Base-by-base conservation (phyloP, 352 stramenopile genomes). In the Phytophthora multivora region DNA sequence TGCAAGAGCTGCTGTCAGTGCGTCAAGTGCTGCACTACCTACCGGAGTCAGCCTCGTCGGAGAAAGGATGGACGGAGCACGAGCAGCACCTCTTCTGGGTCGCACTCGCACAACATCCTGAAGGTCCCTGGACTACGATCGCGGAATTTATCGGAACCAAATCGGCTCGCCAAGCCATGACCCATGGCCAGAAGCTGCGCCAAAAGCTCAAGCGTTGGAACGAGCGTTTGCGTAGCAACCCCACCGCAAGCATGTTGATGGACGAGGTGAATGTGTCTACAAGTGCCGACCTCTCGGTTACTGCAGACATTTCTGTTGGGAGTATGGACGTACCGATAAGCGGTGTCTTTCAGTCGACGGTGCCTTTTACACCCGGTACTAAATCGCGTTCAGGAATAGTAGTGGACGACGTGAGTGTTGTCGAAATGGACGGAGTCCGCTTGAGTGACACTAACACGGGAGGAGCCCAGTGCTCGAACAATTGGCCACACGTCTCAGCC, bases 191-290 rank as follows among this genome's bases (percentile, higher is more conserved):
- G 58, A 86, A 86, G 35, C 48, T 83, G 41, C 67, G 76, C 0
- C 73, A 86, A 39, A 86, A 86, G 40, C 68, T 83, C 33, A 75
- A 68, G 18, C 73, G 73, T 43, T 81, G 73, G 73, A 69, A 74
- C 11, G 64, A 77, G 21, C 71, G 68, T 35, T 33, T 80, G 11
- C 63, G 71, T 2, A 60, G 55, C 21, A 71, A 71, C 50, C 63
- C 63, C 2, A 57, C 43, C 10, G 46, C 51, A 12, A 71, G 57
- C 12, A 55, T 58, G 57, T 31, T 71, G 5, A 66, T 71, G 57
- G 50, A 71, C 23, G 39, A 38, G 4, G 38, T 63, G n/a, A 53
- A 30, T 35, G 36, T 69, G 30, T 48, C 47, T 5, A 57, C 26
- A 1, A 59, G 41, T 15, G 35, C 42, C 4, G 28, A 61, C 25